phyloP scores from a whole-genome alignment of 225 moss, liverwort and hornwort genomes.

The Physcomitrellopsis africana region DNA sequence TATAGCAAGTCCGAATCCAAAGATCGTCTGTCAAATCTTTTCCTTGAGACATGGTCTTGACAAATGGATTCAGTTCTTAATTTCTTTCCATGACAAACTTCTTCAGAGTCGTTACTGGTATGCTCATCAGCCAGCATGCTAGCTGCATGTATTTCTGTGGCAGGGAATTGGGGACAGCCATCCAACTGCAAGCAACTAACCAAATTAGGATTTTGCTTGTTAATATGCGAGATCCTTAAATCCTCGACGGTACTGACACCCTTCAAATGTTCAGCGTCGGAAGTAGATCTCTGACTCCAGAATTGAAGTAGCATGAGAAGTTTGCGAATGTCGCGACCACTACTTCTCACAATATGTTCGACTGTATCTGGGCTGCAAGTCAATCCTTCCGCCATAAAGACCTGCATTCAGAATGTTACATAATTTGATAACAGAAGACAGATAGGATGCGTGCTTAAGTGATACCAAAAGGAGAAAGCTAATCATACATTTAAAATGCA shows the following conservation, averaged over 20 bases:
- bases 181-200: conserved; percentile 64
- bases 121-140: conserved; percentile 23
- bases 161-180: conserved; percentile 56
- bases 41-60: conserved; percentile 17
- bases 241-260: conserved; percentile 11
- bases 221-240: conserved; percentile 4
- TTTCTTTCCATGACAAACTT: too few relatives aligned
- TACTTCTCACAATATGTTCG: conserved; percentile 65
- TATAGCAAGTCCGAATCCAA: conserved; percentile 54
- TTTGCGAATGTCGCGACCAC: conserved; percentile 72
- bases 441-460: too few relatives aligned
- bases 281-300: conserved; percentile 67
- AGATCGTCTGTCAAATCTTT: conserved; percentile 22
- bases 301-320: conserved; percentile 84
- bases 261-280: conserved; percentile 17
- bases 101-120: background rate
- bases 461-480: too few relatives aligned
- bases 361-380: conserved; percentile 55
- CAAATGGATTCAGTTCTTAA: conserved; percentile 15
- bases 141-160: conserved; percentile 42
- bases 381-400: conserved; percentile 76
- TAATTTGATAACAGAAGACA: background rate
- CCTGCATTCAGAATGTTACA: conserved; percentile 43
- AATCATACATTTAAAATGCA: too few relatives aligned
- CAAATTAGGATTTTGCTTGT: conserved; percentile 43